Base-by-base conservation (phyloP, 2,329 filamentous ascomycete species). In the Cladophialophora chaetospira region DNA sequence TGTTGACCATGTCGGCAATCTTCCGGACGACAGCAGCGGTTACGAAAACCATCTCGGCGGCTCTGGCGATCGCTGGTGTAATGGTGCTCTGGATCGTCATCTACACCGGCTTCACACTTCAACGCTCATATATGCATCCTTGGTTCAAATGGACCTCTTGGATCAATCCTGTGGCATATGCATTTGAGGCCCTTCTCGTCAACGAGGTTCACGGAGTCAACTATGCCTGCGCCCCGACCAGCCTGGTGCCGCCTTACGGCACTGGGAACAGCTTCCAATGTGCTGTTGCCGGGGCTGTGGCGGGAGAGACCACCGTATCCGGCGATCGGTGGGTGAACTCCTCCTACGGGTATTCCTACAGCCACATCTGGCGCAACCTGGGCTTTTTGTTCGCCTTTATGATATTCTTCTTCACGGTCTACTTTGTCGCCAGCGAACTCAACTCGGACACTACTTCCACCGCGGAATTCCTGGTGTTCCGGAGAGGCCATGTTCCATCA, bases 381-480 rank as follows among this genome's bases (percentile, higher is more conserved):
- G 88, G 87, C 48, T 87, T 91, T 60, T 74, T 91, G 57, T 74
- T 88, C 46, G 86, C 71, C 8, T 88, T 88, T 67, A 80, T 82
- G 66, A 5, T 83, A 15, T 81, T 85, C 68, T 89, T 89, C 73
- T 81, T 85, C 21, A 48, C 72, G 38, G 77, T 77, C 9, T 88
- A 91, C 72, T 80, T 91, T 63, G 53, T 83, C 19, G 77, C 82
- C 1, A 84, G 85, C 5, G 87, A 91, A 70, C 79, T 83, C 28
- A 76, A 79, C 53, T 75, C 78, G 2, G 85, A 87, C 17, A 82
- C 85, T 71, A 87, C 87, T 70, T 89, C 86, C 31, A 91, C 88
- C 77, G 88, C 88, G 50, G 88, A 91, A 67, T 86, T 91, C 13
- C 75, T 91, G 9, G 80, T 91, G 21, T 91, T 91, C 77, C 86